Evolutionary conservation across 2,329 filamentous ascomycete genomes (phyloP), one percentile per base, ranked within the genome.

Genomic region (Microcera coccophila): DNA sequence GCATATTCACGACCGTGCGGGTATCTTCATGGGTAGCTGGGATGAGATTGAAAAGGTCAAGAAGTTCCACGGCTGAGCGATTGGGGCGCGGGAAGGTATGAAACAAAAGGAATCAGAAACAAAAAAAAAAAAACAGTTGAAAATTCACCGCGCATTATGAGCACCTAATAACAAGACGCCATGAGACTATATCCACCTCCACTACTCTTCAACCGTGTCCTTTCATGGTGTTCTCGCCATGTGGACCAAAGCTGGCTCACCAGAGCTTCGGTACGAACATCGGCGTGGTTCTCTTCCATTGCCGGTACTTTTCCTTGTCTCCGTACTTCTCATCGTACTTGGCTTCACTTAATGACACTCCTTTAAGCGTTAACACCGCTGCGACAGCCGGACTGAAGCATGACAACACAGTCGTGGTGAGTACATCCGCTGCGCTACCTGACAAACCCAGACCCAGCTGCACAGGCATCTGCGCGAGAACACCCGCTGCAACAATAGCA

Each of bases 1-100:
- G 67, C 78, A 88, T 66, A 98, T 98, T 61, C 93, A 98, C 68
- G 93, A 98, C 71, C 81, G 84, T 62, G 90, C 90, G 16, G 93
- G 93, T 54, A 96, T 98, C 61, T 98, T 94, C 72, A 79, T 98
- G 74, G 93, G 93, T 52, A 95, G 90, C 59, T 89, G 85, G 57
- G 87, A 95, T 50, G 93, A 98, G 73, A 79, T 98, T 37, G 89
- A 96, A 73, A 96, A 95, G 76, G 88, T 97, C 55, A 95, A 95
- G 68, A 73, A 81, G 48, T 84, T 85, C 60, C 85, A 93, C 72
- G 84, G 50, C 36, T 63, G 55, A 54, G n/a, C n/a, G n/a, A 29
- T 21, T 18, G 4, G 11, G 14, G 45, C 16, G 37, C 18, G 26
- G 15, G n/a, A 38, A 21, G 39, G 24, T 44, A 42, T 41, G 51